phyloP scores from a whole-genome alignment of 139 green algal genomes.

The Tetradesmus lagerheimii region DNA sequence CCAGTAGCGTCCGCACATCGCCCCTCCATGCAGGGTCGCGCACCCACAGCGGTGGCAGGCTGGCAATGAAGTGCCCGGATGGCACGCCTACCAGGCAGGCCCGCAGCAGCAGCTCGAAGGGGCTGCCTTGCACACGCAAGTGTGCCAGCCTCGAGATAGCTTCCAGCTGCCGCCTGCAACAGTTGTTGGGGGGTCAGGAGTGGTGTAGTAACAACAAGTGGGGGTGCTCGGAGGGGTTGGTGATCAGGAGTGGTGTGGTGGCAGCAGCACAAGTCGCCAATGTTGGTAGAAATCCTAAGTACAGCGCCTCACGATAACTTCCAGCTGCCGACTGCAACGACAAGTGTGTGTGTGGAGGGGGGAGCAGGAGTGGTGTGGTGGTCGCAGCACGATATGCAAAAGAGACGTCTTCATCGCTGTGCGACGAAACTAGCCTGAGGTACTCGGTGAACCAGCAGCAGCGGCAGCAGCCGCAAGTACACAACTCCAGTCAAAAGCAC shows the following conservation, averaged over 20 bases:
- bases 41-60: constrained; percentile 41
- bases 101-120: constrained; percentile 46
- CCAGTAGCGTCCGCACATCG: background rate
- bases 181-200: too few species aligned
- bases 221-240: too few species aligned
- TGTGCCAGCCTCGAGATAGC: constrained; percentile 49
- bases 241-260: too few species aligned
- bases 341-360: background rate
- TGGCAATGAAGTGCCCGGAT: background rate
- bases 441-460: too few species aligned
- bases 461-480: too few species aligned
- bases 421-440: too few species aligned
- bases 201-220: too few species aligned
- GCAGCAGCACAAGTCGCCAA: too few species aligned
- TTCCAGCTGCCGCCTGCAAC: constrained; percentile 56
- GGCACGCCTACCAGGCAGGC: background rate
- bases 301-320: constrained; percentile 54
- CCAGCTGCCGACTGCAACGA: constrained; percentile 49
- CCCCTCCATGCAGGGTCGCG: constrained; percentile 10
- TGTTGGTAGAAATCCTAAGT: too few species aligned
- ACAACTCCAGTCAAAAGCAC: too few species aligned
- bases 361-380: background rate
- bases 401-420: too few species aligned
- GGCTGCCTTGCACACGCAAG: background rate
- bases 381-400: background rate